Conservation (phyloP, 73 alveolate species). For the Durusdinium trenchii region DNA sequence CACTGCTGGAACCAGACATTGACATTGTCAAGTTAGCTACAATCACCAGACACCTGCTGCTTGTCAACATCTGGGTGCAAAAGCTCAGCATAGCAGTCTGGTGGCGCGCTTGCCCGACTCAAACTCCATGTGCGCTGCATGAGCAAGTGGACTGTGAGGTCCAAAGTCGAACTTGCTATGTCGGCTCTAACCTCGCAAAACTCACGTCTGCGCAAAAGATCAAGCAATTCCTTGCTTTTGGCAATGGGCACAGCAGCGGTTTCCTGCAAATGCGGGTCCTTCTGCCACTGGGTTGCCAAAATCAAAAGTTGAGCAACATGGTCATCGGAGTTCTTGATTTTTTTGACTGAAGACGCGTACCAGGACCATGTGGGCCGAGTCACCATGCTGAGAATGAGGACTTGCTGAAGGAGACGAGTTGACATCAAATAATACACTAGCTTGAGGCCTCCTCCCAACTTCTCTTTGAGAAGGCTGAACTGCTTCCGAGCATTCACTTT, state of each 20-base stretch:
- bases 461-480: background rate
- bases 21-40: too few species aligned
- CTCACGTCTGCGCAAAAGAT: background rate
- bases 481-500: background rate
- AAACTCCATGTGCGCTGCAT: background rate
- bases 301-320: background rate
- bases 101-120: background rate
- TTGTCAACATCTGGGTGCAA: background rate
- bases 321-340: background rate
- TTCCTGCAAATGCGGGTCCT: slow-evolving; percentile 3
- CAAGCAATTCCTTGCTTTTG: background rate
- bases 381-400: background rate
- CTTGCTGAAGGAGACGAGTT: background rate
- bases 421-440: background rate
- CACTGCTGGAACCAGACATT: too few species aligned
- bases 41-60: background rate
- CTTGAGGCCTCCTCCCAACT: background rate
- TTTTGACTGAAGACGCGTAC: background rate
- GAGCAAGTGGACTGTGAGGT: background rate
- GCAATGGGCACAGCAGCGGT: background rate
- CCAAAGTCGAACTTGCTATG: background rate
- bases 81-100: slow-evolving; percentile 5
- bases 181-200: background rate
- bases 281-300: background rate
- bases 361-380: slow-evolving; percentile 15